A percentile compares a stretch with the other conserved stretches of the same genome.
Evolutionary conservation across 2,329 filamentous ascomycete species (phyloP).

Genomic region (Cercospora zeae-maydis): DNA sequence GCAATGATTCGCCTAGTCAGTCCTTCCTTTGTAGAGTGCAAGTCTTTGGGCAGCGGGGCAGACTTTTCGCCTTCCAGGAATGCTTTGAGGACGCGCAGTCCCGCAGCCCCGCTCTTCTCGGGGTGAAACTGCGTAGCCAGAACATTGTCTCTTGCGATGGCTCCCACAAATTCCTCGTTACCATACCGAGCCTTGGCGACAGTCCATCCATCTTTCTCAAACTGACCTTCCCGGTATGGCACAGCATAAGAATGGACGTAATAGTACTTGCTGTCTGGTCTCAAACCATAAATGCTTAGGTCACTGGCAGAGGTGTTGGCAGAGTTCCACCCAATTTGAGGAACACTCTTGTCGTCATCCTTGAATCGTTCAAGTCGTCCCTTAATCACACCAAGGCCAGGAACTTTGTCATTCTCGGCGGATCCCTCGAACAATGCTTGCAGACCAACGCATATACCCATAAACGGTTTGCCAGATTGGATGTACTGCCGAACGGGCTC

Average conservation of each 20-base stretch:
- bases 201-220: conserved; percentile 81
- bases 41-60: conserved; percentile 48
- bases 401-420: conserved; percentile 66
- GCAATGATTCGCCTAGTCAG: conserved; percentile 92
- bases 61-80: conserved; percentile 73
- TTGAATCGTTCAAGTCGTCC: conserved; percentile 71
- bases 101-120: conserved; percentile 91
- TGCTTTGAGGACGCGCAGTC: conserved; percentile 75
- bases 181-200: conserved; percentile 91
- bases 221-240: conserved; percentile 66
- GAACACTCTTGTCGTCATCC: conserved; percentile 78
- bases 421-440: conserved; percentile 89
- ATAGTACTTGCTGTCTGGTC: conserved; percentile 88
- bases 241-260: conserved; percentile 95
- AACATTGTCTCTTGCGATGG: conserved; percentile 78
- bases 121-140: conserved; percentile 96
- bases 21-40: conserved; percentile 53
- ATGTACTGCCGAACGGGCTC: conserved; percentile 82
- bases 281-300: conserved; percentile 70
- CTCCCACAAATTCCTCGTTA: conserved; percentile 84
- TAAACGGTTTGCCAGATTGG: conserved; percentile 87
- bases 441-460: conserved; percentile 93
- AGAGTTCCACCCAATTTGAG: conserved; percentile 98
- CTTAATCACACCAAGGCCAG: conserved; percentile 73
- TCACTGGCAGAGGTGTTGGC: conserved; percentile 59